Percentiles rank a stretch among this genome's conserved stretches.
phyloP scores from a whole-genome alignment of 1,284 basidiomycete species.

The Puccinia horiana region DNA sequence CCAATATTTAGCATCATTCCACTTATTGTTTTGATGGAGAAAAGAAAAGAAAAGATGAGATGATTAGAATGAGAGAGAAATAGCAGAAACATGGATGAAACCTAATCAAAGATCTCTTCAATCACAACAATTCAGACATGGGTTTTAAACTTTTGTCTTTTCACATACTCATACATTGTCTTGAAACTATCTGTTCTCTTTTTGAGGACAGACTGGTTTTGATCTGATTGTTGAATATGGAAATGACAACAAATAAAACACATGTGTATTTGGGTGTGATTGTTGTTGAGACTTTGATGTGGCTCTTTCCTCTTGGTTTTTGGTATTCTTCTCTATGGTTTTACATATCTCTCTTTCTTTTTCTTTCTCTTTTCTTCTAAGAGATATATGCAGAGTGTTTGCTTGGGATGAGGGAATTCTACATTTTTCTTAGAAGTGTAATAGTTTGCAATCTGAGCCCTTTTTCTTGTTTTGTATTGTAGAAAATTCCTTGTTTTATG shows the following conservation, averaged over 20 bases:
- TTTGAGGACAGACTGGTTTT: neutral
- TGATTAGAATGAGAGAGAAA: neutral
- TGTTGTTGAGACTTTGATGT: neutral
- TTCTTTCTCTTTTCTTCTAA: neutral
- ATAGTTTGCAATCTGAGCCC: constrained; percentile 38
- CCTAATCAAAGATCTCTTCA: too few species aligned
- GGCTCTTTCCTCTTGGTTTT: neutral
- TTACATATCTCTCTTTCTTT: neutral
- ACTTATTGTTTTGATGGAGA: neutral
- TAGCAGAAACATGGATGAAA: too few species aligned
- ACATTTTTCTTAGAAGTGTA: constrained; percentile 25
- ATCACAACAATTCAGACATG: neutral
- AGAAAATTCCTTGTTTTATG: too few species aligned
- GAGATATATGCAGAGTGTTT: neutral
- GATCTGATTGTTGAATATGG: neutral
- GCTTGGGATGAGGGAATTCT: constrained; percentile 28
- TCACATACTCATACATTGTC: neutral
- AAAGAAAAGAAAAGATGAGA: neutral
- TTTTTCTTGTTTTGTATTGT: neutral
- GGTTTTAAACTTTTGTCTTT: neutral
- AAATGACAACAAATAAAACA: neutral
- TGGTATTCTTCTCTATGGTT: neutral
- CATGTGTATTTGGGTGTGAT: neutral
- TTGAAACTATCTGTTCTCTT: neutral
- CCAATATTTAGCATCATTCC: neutral